Conservation (phyloP, 306 rosid species). For the Mimosa bimucronata region DNA sequence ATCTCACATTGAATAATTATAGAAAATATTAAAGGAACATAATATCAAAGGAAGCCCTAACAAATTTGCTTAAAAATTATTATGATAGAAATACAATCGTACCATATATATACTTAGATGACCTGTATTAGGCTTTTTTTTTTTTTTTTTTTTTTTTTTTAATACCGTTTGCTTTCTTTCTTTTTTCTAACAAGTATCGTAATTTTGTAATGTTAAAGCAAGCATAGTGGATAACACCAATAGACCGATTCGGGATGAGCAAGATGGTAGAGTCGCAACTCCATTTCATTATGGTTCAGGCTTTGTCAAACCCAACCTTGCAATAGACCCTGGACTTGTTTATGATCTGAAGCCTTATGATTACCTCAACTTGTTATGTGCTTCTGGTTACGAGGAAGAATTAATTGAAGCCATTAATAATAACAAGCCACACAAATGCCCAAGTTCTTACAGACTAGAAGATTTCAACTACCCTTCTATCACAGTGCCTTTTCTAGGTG, state of each 20-base stretch:
- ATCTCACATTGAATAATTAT: no score
- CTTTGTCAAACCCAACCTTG: not conserved
- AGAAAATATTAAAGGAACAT: no score
- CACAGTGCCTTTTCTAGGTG: not conserved
- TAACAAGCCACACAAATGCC: constrained; percentile 3
- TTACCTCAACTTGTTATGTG: not conserved
- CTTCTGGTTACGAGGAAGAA: not conserved
- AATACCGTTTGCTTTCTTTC: not conserved
- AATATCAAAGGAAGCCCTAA: no score
- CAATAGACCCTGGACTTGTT: constrained; percentile 14
- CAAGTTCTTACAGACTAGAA: not conserved
- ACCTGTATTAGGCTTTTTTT: no score
- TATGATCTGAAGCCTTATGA: not conserved
- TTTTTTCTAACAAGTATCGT: not conserved
- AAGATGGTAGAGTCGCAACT: not conserved
- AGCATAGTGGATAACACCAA: not conserved
- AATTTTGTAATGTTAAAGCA: not conserved
- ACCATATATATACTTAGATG: no score
- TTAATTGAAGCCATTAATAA: not conserved
- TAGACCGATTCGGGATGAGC: not conserved
- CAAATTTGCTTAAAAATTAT: no score
- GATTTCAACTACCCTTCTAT: constrained; percentile 17
- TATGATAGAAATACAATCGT: no score
- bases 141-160: no score
- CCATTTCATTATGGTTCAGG: not conserved